Percentiles rank a stretch among this genome's conserved stretches.
Conservation (phyloP, 1,284 basidiomycete species). For the Agroathelia rolfsii region DNA sequence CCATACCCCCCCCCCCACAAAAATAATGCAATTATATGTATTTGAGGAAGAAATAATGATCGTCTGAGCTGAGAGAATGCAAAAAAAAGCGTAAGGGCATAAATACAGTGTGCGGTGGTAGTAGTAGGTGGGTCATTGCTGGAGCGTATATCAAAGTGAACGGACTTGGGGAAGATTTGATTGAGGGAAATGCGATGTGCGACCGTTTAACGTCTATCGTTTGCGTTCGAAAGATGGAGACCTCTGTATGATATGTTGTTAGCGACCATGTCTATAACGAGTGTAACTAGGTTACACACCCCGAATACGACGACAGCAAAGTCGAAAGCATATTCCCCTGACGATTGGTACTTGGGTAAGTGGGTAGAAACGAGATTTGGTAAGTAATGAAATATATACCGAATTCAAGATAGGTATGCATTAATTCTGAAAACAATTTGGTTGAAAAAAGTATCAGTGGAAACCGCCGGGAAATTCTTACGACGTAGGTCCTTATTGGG, state of each 20-base stretch:
- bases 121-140: no score
- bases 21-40: constrained; percentile 2
- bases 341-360: constrained; percentile 5
- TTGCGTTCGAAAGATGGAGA: constrained; percentile 64
- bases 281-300: constrained; percentile 31
- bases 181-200: not conserved
- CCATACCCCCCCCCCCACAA: constrained; percentile 1
- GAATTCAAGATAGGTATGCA: constrained; percentile 67
- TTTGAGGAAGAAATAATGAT: not conserved
- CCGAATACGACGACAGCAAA: constrained; percentile 74
- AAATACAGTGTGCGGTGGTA: no score
- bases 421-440: constrained; percentile 38
- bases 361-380: not conserved
- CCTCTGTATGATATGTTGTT: constrained; percentile 33
- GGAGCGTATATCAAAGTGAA: not conserved
- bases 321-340: constrained; percentile 75
- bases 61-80: constrained; percentile 2
- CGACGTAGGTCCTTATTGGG: constrained; percentile 78
- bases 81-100: constrained; percentile 4
- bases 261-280: constrained; percentile 5
- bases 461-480: constrained; percentile 30
- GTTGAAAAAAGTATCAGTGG: constrained; percentile 2
- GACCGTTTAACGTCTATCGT: constrained; percentile 19
- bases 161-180: constrained; percentile 4
- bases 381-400: constrained; percentile 34